Percentiles rank a stretch among this genome's conserved stretches.
These are phyloP conservation scores for Pythium dissimile DNA, from an alignment of 352 stramenopile species.

Conservation along the genomic window DNA sequence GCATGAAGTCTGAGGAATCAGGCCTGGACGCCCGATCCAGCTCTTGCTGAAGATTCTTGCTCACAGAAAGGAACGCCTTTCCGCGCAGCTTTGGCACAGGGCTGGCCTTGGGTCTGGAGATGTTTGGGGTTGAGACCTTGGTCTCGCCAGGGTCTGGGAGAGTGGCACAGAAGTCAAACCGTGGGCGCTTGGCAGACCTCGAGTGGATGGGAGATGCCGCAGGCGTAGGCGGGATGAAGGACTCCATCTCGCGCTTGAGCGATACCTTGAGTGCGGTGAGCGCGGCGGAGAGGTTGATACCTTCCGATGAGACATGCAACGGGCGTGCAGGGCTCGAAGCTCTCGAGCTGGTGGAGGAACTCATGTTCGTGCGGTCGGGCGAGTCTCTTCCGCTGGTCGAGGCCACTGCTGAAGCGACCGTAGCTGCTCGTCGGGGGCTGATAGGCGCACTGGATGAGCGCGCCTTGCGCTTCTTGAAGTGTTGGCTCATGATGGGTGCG, in stretches of 20 bases:
- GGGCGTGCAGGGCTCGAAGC: conserved; percentile 11
- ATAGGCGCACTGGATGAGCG: conserved; percentile 25
- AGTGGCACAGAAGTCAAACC: conserved; percentile 43
- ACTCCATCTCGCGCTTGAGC: conserved; percentile 67
- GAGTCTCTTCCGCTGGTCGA: neutral
- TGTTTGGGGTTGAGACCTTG: conserved; percentile 1
- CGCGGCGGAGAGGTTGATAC: conserved; percentile 48
- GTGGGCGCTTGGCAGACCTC: conserved; percentile 48
- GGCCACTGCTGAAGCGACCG: neutral
- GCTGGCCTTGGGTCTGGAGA: conserved; percentile 27
- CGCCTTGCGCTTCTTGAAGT: conserved; percentile 71
- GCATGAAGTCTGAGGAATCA: conserved; percentile 39
- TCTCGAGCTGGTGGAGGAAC: neutral
- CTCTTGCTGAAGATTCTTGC: conserved; percentile 68
- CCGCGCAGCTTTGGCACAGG: conserved; percentile 33
- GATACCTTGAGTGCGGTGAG: conserved; percentile 73
- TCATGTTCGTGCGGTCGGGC: neutral
- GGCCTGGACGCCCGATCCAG: conserved; percentile 43
- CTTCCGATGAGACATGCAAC: conserved; percentile 22
- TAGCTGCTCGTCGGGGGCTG: conserved; percentile 11
- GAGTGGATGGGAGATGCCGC: conserved; percentile 57
- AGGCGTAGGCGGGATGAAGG: conserved; percentile 65
- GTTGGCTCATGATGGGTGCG: conserved; percentile 41
- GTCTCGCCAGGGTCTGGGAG: conserved; percentile 27
- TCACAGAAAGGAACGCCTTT: conserved; percentile 63